Base-by-base conservation (phyloP, 2,329 filamentous ascomycete species). In the Trichoderma endophyticum region DNA sequence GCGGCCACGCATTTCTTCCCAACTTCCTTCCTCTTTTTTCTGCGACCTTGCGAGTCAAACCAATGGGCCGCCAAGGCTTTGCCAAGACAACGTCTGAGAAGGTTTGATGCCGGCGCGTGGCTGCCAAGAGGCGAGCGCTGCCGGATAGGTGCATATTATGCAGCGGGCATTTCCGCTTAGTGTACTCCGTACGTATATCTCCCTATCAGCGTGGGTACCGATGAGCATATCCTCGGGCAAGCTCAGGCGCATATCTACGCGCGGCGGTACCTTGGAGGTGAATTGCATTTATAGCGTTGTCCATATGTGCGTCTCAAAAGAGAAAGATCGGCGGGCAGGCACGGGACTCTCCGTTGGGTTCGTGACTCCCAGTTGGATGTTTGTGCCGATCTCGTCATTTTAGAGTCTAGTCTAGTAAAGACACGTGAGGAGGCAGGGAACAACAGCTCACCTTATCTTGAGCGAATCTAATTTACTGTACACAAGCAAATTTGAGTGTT, bases 41-140 rank as follows among this genome's bases (percentile, higher is more conserved):
- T 59, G 32, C 51, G 48, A 28, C 65, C 18, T 21, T 43, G 65
- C 30, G 57, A 70, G 67, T 70, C 67, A 70, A 70, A 36, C 57
- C 28, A 51, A 34, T 32, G 67, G 65, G 39, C 39, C 21, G 67
- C 67, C 67, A 70, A 70, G 67, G 48, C 67, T 36, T 59, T 70
- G 67, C 67, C 67, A 70, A 70, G 67, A 61, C 36, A 26, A 48
- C 21, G 57, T 70, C 39, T 69, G 36, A 15, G 56, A 62, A 61
- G 54, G 32, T 59, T 69, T 32, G 56, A 61, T 70, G 36, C 66
- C 54, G 36, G 65, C 21, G 57, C 32, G 64, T 28, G 64, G 64
- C 63, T 66, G 63, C 63, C 63, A 66, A 54, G 63, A 54, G 39
- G 28, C 43, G 43, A 54, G 28, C n/a, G 43, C 9, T 51, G 43